Conservation (phyloP, 495 filamentous ascomycete species). For the Lindgomyces ingoldianus region DNA sequence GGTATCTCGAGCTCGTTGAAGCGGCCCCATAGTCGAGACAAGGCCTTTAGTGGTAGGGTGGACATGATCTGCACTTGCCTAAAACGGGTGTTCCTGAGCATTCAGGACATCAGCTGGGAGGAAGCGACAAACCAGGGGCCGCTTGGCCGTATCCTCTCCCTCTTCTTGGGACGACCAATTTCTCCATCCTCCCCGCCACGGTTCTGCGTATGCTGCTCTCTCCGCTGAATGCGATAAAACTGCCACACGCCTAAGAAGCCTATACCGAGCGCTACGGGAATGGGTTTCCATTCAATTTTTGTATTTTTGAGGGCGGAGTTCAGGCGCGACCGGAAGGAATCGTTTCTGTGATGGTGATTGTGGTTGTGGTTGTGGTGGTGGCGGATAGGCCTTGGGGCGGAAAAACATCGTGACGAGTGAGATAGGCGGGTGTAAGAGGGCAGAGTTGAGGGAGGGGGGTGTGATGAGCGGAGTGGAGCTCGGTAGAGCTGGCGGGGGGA, state of each 20-base stretch:
- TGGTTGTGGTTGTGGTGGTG: too few species aligned
- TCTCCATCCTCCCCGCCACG: slow-evolving; percentile 51
- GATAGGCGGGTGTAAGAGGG: slow-evolving; percentile 20
- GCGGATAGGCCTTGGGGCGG: slow-evolving; percentile 46
- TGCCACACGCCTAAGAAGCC: slow-evolving; percentile 82
- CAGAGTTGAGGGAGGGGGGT: background rate
- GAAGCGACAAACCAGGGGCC: slow-evolving; percentile 74
- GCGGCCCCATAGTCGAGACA: slow-evolving; percentile 88
- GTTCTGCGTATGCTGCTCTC: slow-evolving; percentile 53
- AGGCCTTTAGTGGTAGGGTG: slow-evolving; percentile 88
- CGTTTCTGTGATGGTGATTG: slow-evolving; percentile 50
- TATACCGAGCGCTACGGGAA: slow-evolving; percentile 86
- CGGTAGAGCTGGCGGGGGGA: slow-evolving; percentile 47
- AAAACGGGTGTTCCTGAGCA: background rate
- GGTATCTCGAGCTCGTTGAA: slow-evolving; percentile 95
- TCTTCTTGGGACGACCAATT: slow-evolving; percentile 55
- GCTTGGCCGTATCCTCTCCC: slow-evolving; percentile 72
- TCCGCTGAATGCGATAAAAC: slow-evolving; percentile 67
- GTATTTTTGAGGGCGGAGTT: slow-evolving; percentile 68
- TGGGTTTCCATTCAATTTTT: slow-evolving; percentile 92
- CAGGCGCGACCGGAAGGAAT: slow-evolving; percentile 64
- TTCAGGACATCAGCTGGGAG: background rate
- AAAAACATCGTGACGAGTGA: slow-evolving; percentile 45
- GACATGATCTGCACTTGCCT: slow-evolving; percentile 97
- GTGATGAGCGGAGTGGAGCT: slow-evolving; percentile 14